Base-by-base conservation (phyloP, 768 basidiomycete species). In the Amyloporia xantha region DNA sequence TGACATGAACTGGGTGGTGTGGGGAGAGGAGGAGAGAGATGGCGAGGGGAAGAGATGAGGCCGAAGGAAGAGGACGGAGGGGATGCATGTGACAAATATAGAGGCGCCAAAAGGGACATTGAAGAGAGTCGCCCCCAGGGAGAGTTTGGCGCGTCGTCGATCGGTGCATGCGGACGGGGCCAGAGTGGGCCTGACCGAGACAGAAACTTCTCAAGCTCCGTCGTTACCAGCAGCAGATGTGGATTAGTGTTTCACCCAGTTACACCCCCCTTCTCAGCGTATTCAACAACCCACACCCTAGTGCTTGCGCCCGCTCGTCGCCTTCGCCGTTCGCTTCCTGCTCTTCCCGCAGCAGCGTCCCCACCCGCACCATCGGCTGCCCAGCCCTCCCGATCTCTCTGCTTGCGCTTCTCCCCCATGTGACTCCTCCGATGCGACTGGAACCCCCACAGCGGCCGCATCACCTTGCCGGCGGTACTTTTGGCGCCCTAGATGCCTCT, bases 1-100 rank as follows among this genome's bases (percentile, higher is more conserved):
- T 59, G 86, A 89, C 85, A 87, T 89, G 48, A 41, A 52, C 57
- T 58, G 58, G 59, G 48, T 41, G 37, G 49, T 59, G 49, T 57
- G 51, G 57, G 64, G 59, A 55, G 62, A 61, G 59, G 58, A 61
- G 59, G 63, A 59, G 63, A 56, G 59, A 64, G 61, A 53, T 59
- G 65, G 53, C 47, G 47, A 52, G 57, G 55, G n/a, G n/a, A n/a
- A n/a, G n/a, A n/a, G n/a, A n/a, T n/a, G n/a, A n/a, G n/a, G n/a
- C n/a, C n/a, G n/a, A n/a, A n/a, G n/a, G 63, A 63, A 53, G 62
- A 62, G 65, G 59, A 68, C 65, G 70, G 62, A 62, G 64, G 62
- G 55, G 57, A 50, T 48, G 59, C 50, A 59, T 57, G 57, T 59
- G 57, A 57, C 56, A 57, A 54, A 51, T 57, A 59, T 55, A 59